phyloP scores from a whole-genome alignment of 345 rosid genomes.

The Brassica cretica region DNA sequence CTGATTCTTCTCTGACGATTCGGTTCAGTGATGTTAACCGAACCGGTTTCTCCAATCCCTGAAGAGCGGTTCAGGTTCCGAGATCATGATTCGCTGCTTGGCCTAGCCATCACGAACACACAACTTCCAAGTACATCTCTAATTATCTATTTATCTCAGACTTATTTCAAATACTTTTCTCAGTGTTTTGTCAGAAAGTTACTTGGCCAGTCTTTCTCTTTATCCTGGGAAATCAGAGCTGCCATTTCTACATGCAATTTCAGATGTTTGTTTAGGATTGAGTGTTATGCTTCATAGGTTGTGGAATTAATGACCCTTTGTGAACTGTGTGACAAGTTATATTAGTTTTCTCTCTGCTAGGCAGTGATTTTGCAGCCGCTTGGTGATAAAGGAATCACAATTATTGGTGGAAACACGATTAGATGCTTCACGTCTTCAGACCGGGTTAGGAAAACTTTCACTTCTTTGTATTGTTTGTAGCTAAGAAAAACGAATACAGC shows the following conservation, averaged over 20 bases:
- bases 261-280: conserved; percentile 49
- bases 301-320: neutral
- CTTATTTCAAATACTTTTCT: no score
- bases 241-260: conserved; percentile 76
- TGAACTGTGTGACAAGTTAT: neutral
- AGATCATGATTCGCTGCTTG: neutral
- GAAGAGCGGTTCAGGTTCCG: neutral
- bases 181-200: conserved; percentile 52
- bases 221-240: conserved; percentile 89
- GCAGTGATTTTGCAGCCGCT: conserved; percentile 94
- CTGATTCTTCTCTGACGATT: neutral
- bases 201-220: conserved; percentile 83
- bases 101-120: no score
- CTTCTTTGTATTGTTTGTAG: neutral
- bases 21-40: neutral
- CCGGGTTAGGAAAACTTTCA: conserved; percentile 49
- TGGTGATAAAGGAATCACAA: conserved; percentile 69
- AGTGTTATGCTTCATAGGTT: neutral
- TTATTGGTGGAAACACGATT: conserved; percentile 84
- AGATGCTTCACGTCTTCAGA: conserved; percentile 86
- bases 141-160: no score
- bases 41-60: neutral
- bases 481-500: neutral
- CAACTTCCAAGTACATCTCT: no score
- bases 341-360: conserved; percentile 38